Base-by-base conservation (phyloP, 2,329 filamentous ascomycete genomes). In the Coniochaeta pulveracea region DNA sequence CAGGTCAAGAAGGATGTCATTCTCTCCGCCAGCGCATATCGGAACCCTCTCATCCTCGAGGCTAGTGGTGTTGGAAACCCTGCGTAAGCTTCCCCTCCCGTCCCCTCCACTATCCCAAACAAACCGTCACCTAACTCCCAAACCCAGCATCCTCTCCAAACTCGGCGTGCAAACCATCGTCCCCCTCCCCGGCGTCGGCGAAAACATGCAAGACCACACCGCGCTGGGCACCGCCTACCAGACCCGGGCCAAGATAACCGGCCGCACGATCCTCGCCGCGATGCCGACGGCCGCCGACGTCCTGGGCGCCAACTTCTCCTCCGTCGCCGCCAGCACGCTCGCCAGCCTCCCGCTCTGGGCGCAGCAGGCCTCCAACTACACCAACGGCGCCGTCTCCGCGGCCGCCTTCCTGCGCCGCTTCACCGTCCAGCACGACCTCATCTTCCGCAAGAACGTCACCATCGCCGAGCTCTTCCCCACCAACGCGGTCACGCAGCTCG, bases 141-240 rank as follows among this genome's bases (percentile, higher is more conserved):
- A 14, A 27, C 48, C 0, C 15, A 51, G 52, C 2, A 55, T 66
- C 11, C 48, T 71, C 3, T 38, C 54, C 3, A 42, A 56, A 6
- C 47, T 60, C 23, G 58, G 55, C 10, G 67, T 72, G 37, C 38
- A 58, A 10, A 55, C 55, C 17, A 47, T 55, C 12, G 46, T 71
- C 5, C 49, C 66, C 18, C 53, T 63, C 1, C 63, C 63, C 0
- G 67, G 66, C 3, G 68, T 73, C 0, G 69, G 69, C 1, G 63
- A 66, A 43, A 65, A 69, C 42, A 49, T 72, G 1, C 58, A 67
- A 39, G 66, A 72, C 31, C 68, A 75, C 44, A 48, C 69, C 10
- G 50, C 49, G 36, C 45, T 41, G 3, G 23, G 34, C 1, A 31
- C 59, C 5, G 25, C 38, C 5, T 57, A 50, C 30, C 50, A 48